Evolutionary conservation across 345 rosid genomes (phyloP), one percentile per base, ranked within the genome.

Genomic region (Acer negundo): DNA sequence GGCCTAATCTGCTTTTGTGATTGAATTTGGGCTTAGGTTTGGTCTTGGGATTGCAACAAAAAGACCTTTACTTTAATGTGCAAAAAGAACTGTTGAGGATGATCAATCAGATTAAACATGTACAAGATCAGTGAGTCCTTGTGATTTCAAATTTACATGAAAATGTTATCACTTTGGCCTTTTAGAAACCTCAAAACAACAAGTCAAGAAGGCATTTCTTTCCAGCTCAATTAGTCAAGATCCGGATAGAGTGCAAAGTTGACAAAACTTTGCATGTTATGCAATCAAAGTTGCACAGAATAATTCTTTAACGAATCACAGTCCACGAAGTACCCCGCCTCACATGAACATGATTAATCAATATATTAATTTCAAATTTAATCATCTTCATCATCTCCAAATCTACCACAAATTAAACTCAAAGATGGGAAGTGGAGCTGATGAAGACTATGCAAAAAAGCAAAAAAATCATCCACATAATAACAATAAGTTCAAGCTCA

Each of bases 401-500:
- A 2, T 8, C 24, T 58, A 15, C 10, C 62, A 58, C 9, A 19
- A 5, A 31, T 31, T 31, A 31, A 31, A n/a, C 62, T 42, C 46
- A 58, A 58, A 64, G 35, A 84, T 82, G 82, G 81, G 77, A 46
- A 80, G 63, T 24, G 83, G 42, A 23, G 59, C 10, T 24, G 71
- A 69, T 19, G 71, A 78, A 12, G 40, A 70, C 20, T 44, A 20
- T 72, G 73, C 69, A 15, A 82, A 74, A 74, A 86, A 75, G 80
- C 79, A 69, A 22, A 47, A 11, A 53, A 58, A 61, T 22, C 75
- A 78, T 9, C 69, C 67, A 10, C 35, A 31, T 4, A 58, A 72
- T 3, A 46, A 16, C 66, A 84, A 2, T 31, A 31, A 24, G 77
- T 78, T 16, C 80, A 85, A 75, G 89, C 77, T 86, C 78, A 87